Evolutionary conservation across 2,329 filamentous ascomycete species (phyloP), one percentile per base, ranked within the genome.

Genomic region (Coniochaeta sp.): DNA sequence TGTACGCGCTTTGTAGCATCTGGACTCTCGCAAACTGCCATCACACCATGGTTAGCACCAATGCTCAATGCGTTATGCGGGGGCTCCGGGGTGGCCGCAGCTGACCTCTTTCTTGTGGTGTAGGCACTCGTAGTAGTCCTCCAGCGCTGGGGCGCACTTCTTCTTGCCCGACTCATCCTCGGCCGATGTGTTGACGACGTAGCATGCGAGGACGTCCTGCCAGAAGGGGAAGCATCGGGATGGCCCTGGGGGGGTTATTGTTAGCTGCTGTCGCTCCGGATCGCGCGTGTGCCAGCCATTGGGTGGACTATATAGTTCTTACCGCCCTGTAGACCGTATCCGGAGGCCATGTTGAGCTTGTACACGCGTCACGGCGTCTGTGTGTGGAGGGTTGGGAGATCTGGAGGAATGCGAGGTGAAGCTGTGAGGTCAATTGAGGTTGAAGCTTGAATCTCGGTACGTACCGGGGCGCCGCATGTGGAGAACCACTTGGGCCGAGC

Each of bases 61-160:
- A 13, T 33, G 42, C n/a, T 32, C 51, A 20, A n/a, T 3, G 10
- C 38, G 12, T 9, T 10, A 42, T 38, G 14, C 27, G 3, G 24
- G 30, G 9, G 30, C 5, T 18, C 28, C 45, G 45, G 45, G 7
- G 26, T 5, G 22, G 16, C 50, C 20, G 42, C n/a, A 24, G 55
- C 67, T 57, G 42, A 97, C 94, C 89, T 99, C 94, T 77, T 99
- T 99, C 79, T 87, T 91, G 79, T 99, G 94, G 71, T 99, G 94
- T 67, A 99, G 75, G 72, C 95, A 99, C 76, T 99, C 94, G 70
- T 96, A 95, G 77, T 99, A 99, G 69, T 99, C 94, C 70, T 99
- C 94, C 59, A 97, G 78, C 4, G 84, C 81, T 14, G 88, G 86
- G 16, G 79, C 75, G 70, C 95, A 99, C 74, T 95, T 95, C 71